These are phyloP conservation scores for Epithele typhae DNA, from an alignment of 768 basidiomycete genomes.

Conservation along the genomic window DNA sequence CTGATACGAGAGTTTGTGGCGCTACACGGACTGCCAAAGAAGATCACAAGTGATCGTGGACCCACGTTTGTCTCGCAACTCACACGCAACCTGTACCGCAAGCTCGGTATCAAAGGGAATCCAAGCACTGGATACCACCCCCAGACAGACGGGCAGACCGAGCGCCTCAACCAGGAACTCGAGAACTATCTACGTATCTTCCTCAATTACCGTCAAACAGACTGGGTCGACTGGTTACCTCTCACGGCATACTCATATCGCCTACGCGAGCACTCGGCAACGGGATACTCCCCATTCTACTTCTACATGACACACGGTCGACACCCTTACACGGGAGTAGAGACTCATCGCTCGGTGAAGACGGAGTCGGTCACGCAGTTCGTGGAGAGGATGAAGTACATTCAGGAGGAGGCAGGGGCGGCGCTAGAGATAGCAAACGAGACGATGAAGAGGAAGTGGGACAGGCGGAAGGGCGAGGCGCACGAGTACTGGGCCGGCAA, in stretches of 20 bases:
- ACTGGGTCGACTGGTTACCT: conserved; percentile 32
- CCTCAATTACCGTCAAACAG: conserved; percentile 27
- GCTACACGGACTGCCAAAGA: conserved; percentile 7
- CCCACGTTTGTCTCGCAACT: conserved; percentile 28
- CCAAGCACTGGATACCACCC: conserved; percentile 42
- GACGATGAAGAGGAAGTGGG: conserved; percentile 23
- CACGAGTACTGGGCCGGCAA: conserved; percentile 15
- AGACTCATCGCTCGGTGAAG: not conserved
- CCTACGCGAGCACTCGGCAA: conserved; percentile 25
- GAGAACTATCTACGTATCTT: conserved; percentile 36
- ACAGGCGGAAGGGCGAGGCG: not conserved
- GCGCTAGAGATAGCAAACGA: conserved; percentile 20
- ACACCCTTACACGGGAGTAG: conserved; percentile 13
- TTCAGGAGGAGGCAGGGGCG: conserved; percentile 8
- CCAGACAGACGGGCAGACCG: conserved; percentile 38
- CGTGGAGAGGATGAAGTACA: conserved; percentile 16
- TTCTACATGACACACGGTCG: conserved; percentile 27
- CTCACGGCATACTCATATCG: conserved; percentile 33
- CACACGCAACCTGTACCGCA: conserved; percentile 26
- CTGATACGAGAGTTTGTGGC: conserved; percentile 14
- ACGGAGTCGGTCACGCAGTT: conserved; percentile 17
- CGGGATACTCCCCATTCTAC: conserved; percentile 29
- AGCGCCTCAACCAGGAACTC: conserved; percentile 35
- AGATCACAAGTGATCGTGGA: conserved; percentile 12
- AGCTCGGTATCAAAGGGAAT: conserved; percentile 30